Conservation (phyloP, 306 rosid genomes). For the Sindora glabra region DNA sequence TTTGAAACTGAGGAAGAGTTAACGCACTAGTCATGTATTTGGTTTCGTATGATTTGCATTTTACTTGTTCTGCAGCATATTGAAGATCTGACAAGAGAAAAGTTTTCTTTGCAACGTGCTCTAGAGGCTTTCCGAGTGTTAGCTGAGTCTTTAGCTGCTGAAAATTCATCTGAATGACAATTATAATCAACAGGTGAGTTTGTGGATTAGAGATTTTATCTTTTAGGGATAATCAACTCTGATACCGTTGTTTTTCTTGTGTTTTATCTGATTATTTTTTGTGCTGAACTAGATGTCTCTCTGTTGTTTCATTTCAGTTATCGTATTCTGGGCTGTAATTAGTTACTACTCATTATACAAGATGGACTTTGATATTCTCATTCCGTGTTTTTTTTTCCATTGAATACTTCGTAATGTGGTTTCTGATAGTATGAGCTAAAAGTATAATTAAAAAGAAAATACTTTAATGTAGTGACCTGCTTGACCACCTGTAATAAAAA, state of each 20-base stretch:
- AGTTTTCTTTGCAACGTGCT: conserved; percentile 84
- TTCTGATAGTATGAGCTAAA: not conserved
- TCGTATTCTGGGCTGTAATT: too few relatives aligned
- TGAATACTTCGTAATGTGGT: not conserved
- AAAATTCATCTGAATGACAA: conserved; percentile 93
- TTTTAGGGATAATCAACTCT: not conserved
- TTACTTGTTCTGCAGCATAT: conserved; percentile 58
- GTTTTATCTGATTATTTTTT: conserved; percentile 1
- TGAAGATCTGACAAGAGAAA: conserved; percentile 93
- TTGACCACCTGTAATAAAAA: not conserved
- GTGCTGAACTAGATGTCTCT: not conserved
- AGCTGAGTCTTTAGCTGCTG: conserved; percentile 87
- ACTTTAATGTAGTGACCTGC: conserved; percentile 2
- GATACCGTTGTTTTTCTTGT: not conserved
- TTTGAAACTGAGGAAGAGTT: too few relatives aligned
- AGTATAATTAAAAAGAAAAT: too few relatives aligned
- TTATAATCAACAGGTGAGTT: conserved; percentile 85
- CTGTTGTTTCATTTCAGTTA: not conserved
- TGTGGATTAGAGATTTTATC: conserved; percentile 5
- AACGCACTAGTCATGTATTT: too few relatives aligned
- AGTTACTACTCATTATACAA: not conserved
- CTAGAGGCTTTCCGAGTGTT: conserved; percentile 72
- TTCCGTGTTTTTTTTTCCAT: not conserved
- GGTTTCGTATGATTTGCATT: not conserved
- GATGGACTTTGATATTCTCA: not conserved